phyloP scores from a whole-genome alignment of 306 rosid genomes.

The Gillenia trifoliata region DNA sequence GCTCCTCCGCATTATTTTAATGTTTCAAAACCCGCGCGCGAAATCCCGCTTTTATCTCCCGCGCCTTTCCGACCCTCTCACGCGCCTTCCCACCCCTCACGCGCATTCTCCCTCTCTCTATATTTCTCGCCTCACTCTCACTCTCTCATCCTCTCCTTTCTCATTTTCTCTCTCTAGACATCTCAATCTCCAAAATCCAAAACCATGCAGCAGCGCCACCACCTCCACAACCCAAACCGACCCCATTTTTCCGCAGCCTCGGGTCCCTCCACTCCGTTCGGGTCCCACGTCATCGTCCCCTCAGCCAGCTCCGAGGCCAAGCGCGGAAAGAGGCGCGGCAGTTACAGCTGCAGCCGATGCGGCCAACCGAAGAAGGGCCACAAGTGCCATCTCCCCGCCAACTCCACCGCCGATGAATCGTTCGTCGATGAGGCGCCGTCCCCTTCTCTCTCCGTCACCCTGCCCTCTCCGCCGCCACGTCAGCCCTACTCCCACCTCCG shows the following conservation, averaged over 20 bases:
- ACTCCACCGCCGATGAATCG: conserved; percentile 21
- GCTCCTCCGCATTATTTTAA: conserved; percentile 15
- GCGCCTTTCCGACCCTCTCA: conserved; percentile 14
- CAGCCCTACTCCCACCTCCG: conserved; percentile 46
- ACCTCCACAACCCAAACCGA: conserved; percentile 18
- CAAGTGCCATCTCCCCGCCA: conserved; percentile 43
- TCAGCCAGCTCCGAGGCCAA: conserved; percentile 27
- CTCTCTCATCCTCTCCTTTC: background rate
- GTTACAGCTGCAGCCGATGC: conserved; percentile 85
- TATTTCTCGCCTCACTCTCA: background rate
- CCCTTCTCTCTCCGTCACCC: conserved; percentile 27
- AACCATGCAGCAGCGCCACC: conserved; percentile 42
- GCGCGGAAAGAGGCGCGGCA: conserved; percentile 66
- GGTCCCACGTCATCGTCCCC: conserved; percentile 8
- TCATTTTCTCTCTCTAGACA: background rate
- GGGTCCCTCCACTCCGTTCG: conserved; percentile 9
- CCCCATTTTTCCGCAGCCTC: conserved; percentile 25
- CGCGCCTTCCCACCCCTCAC: background rate
- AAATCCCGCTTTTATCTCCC: conserved; percentile 26
- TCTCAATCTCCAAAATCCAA: background rate
- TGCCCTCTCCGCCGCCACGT: conserved; percentile 29
- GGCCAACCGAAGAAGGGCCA: conserved; percentile 91
- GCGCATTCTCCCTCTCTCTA: conserved; percentile 14
- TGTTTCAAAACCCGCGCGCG: conserved; percentile 43
- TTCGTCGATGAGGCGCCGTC: conserved; percentile 16